A percentile compares a stretch with the other conserved stretches of the same genome.
phyloP scores from a whole-genome alignment of 441 rosid species.

The Aleurites moluccanus region DNA sequence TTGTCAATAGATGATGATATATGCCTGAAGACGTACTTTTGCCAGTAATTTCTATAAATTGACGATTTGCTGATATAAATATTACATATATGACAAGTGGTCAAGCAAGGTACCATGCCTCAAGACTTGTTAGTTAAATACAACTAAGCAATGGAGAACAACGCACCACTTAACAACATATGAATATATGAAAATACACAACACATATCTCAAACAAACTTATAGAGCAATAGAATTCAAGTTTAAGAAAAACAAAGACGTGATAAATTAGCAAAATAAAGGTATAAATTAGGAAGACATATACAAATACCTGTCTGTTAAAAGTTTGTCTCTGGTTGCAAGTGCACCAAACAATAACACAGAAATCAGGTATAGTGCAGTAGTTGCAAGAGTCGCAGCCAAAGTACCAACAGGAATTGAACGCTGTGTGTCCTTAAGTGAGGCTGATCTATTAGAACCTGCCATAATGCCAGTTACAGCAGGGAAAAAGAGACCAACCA shows the following conservation, averaged over 20 bases:
- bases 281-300: not conserved
- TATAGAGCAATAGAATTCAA: not conserved
- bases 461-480: constrained; percentile 99
- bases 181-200: not conserved
- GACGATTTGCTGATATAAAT: not conserved
- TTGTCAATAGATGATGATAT: not conserved
- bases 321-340: constrained; percentile 82
- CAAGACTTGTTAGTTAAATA: not conserved
- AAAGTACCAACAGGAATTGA: constrained; percentile 95
- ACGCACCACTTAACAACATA: not conserved
- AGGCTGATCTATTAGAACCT: constrained; percentile 97
- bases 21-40: not conserved
- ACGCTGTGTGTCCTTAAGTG: constrained; percentile 95
- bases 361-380: constrained; percentile 68
- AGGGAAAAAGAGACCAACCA: constrained; percentile 99
- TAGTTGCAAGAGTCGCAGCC: constrained; percentile 89
- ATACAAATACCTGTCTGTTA: constrained; percentile 81
- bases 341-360: constrained; percentile 86
- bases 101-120: not conserved
- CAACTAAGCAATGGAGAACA: not conserved
- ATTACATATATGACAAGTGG: not conserved
- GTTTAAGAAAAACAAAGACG: not conserved
- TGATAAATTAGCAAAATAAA: not conserved
- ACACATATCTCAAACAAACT: not conserved
- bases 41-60: not conserved